Conservation (phyloP, 2,329 filamentous ascomycete species). For the Fusarium piperis region DNA sequence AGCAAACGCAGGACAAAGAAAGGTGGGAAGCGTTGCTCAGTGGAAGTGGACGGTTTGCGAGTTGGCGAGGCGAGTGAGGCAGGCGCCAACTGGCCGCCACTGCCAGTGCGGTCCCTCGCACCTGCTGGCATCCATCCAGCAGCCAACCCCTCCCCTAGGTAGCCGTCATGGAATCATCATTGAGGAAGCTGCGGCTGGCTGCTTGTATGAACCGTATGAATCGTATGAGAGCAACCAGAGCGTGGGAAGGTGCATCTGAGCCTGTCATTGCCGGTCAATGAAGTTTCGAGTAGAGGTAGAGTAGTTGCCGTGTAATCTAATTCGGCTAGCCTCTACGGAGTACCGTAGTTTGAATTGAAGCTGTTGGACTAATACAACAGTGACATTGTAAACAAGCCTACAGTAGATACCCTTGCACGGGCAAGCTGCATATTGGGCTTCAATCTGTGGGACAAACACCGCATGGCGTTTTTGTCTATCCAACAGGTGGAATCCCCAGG, state of each 20-base stretch:
- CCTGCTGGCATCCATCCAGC: not conserved
- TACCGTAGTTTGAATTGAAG: not conserved
- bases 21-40: constrained; percentile 4
- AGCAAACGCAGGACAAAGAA: constrained; percentile 17
- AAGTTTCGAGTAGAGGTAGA: not conserved
- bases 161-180: not conserved
- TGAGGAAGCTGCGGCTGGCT: not conserved
- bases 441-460: not conserved
- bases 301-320: not conserved
- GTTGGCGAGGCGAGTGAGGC: not conserved
- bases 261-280: not conserved
- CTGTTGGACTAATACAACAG: not conserved
- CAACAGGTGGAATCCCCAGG: not conserved
- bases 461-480: not conserved
- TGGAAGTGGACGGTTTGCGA: constrained; percentile 3
- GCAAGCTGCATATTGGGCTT: not conserved
- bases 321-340: not conserved
- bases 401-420: not conserved
- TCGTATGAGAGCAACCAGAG: not conserved
- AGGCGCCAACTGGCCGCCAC: not conserved
- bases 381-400: not conserved
- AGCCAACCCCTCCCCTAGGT: not conserved
- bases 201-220: not conserved
- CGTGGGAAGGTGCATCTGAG: not conserved
- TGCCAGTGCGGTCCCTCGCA: not conserved